Percentiles rank a stretch among this genome's conserved stretches.
Conservation (phyloP, 1,284 basidiomycete genomes). For the Singerocomus inundabilis region DNA sequence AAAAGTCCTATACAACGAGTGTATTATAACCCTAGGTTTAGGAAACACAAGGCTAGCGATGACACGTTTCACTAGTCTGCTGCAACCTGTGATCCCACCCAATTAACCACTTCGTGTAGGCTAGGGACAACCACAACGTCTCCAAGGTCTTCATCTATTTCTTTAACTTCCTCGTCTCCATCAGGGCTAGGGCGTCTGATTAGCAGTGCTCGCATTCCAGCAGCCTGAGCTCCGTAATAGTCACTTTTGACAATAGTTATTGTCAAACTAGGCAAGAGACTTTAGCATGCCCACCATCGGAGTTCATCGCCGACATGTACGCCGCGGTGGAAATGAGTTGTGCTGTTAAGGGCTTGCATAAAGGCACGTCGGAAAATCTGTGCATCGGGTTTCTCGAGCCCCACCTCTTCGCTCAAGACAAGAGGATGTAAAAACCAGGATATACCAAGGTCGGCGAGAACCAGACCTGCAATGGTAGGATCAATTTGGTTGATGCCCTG, state of each 20-base stretch:
- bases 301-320: constrained; percentile 76
- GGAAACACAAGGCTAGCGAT: background rate
- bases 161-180: constrained; percentile 49
- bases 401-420: constrained; percentile 62
- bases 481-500: background rate
- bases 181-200: constrained; percentile 49
- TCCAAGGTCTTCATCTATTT: constrained; percentile 40
- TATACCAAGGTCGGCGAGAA: constrained; percentile 59
- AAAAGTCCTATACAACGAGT: background rate
- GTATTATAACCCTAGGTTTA: background rate
- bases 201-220: constrained; percentile 60
- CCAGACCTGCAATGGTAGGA: constrained; percentile 41
- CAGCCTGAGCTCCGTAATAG: constrained; percentile 58
- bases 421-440: constrained; percentile 48
- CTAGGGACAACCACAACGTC: constrained; percentile 40
- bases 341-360: constrained; percentile 22
- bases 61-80: background rate
- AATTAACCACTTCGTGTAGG: constrained; percentile 41
- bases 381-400: constrained; percentile 62
- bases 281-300: constrained; percentile 44
- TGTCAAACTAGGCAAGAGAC: background rate
- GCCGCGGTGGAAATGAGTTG: constrained; percentile 42
- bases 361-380: constrained; percentile 56
- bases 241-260: constrained; percentile 46
- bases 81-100: constrained; percentile 21